Evolutionary conservation across 2,329 filamentous ascomycete species (phyloP).

Genomic region (Zymoseptoria brevis): DNA sequence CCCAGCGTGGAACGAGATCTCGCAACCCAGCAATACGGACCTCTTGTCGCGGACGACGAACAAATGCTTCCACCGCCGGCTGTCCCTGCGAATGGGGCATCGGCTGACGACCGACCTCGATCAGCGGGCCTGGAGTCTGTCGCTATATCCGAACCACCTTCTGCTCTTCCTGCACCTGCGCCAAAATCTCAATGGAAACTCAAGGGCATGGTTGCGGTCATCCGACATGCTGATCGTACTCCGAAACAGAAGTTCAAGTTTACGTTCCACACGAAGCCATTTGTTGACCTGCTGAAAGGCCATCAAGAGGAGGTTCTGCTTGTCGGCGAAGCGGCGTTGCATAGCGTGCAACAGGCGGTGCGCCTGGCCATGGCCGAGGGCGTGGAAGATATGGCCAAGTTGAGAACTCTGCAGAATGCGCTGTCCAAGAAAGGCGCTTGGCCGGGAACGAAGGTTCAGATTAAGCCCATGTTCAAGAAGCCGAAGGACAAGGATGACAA

Average conservation of each 20-base stretch:
- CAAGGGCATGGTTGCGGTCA: constrained; percentile 94
- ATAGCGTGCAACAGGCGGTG: constrained; percentile 83
- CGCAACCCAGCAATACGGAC: neutral
- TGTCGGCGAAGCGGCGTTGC: constrained; percentile 80
- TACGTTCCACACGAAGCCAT: constrained; percentile 93
- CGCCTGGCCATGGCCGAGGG: constrained; percentile 69
- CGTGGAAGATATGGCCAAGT: constrained; percentile 76
- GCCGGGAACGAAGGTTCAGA: constrained; percentile 96
- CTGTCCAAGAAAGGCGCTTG: constrained; percentile 87
- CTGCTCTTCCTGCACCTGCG: constrained; percentile 39
- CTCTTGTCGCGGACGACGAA: constrained; percentile 18
- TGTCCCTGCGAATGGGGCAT: constrained; percentile 1
- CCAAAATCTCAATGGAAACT: constrained; percentile 96
- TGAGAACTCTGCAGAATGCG: constrained; percentile 77
- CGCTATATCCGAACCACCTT: constrained; percentile 15
- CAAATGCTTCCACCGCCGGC: constrained; percentile 27
- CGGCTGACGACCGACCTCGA: constrained; percentile 6
- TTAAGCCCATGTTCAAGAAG: constrained; percentile 98
- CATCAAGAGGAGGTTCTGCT: constrained; percentile 94
- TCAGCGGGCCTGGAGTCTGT: constrained; percentile 14
- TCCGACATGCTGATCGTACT: constrained; percentile 91
- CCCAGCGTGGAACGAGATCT: constrained; percentile 33
- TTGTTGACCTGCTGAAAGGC: constrained; percentile 87
- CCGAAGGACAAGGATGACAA: constrained; percentile 45
- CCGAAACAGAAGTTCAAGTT: constrained; percentile 99